Conservation (phyloP, 2,329 filamentous ascomycete genomes). For the Setomelanomma holmii region DNA sequence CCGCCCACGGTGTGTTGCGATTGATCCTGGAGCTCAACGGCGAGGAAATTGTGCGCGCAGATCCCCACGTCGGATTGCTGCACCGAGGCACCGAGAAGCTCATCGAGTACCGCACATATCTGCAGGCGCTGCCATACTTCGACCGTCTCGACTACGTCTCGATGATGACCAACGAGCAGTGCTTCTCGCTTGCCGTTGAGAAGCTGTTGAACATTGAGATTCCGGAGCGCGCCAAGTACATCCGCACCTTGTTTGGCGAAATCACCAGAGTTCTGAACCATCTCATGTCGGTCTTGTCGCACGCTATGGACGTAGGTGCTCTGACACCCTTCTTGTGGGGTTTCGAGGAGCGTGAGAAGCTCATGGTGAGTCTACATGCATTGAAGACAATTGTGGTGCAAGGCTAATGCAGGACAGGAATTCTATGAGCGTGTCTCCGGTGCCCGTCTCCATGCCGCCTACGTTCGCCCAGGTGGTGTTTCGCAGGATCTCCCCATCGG, state of each 20-base stretch:
- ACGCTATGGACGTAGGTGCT: slow-evolving; percentile 99
- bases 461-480: slow-evolving; percentile 94
- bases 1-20: slow-evolving; percentile 96
- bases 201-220: slow-evolving; percentile 98
- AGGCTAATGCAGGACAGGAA: slow-evolving; percentile 67
- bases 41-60: slow-evolving; percentile 94
- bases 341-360: slow-evolving; percentile 99
- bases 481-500: slow-evolving; percentile 93
- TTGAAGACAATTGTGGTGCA: slow-evolving; percentile 5
- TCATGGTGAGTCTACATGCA: slow-evolving; percentile 74
- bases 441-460: slow-evolving; percentile 95
- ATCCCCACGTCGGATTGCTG: slow-evolving; percentile 94
- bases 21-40: slow-evolving; percentile 97
- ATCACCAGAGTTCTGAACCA: slow-evolving; percentile 95
- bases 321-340: slow-evolving; percentile 99
- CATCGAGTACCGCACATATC: slow-evolving; percentile 99
- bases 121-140: slow-evolving; percentile 98
- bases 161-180: slow-evolving; percentile 99
- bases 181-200: slow-evolving; percentile 92
- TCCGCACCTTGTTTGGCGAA: slow-evolving; percentile 93
- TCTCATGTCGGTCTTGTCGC: slow-evolving; percentile 94
- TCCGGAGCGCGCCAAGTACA: slow-evolving; percentile 94
- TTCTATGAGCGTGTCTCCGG: slow-evolving; percentile 99
- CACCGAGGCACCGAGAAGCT: slow-evolving; percentile 99
- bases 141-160: slow-evolving; percentile 98